Evolutionary conservation across 1,139 yeast genomes (phyloP), one percentile per base, ranked within the genome.

Genomic region (Magnusiomyces ingens): DNA sequence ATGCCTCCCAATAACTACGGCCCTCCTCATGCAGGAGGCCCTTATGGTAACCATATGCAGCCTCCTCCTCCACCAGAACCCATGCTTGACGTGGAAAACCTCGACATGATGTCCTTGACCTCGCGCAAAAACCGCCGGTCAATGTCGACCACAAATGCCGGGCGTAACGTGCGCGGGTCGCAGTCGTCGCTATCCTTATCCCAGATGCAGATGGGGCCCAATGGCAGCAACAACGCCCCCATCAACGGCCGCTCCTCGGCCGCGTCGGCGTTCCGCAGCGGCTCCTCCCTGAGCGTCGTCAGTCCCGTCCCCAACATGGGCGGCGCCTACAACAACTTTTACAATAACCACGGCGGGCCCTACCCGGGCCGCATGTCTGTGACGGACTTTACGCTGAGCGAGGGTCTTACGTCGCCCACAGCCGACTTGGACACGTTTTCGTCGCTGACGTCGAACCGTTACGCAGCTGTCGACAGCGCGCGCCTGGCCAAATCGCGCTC

Each of bases 91-190:
- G 52, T 51, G 15, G 55, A 52, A 3, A 26, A 43, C 15, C 38
- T 55, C 22, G 56, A 54, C 18, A 55, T 55, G 57, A 55, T 55
- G 57, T 46, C 47, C 12, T n/a, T 55, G 29, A 55, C 57, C n/a
- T 32, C 53, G 3, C 50, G 54, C 21, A 52, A 45, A 35, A 52
- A 49, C 44, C 40, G 57, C 10, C 52, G 57, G 12, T 54, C 55
- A 13, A 19, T 48, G 13, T 32, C 46, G n/a, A 19, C 47, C 21
- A 8, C 32, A 26, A 26, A 5, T 26, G 32, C 8, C 32, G 32
- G 32, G 32, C 32, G 53, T 19, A 12, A 37, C 13, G 35, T 52
- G 48, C 45, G 53, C n/a, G 26, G 26, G 12, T 49, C 52, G 8
- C 15, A 36, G 19, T 54, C 56, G 18, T 22, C 51, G 3, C 47